Evolutionary conservation across 345 rosid species (phyloP), one percentile per base, ranked within the genome.

Genomic region (Syzygium aqueum): DNA sequence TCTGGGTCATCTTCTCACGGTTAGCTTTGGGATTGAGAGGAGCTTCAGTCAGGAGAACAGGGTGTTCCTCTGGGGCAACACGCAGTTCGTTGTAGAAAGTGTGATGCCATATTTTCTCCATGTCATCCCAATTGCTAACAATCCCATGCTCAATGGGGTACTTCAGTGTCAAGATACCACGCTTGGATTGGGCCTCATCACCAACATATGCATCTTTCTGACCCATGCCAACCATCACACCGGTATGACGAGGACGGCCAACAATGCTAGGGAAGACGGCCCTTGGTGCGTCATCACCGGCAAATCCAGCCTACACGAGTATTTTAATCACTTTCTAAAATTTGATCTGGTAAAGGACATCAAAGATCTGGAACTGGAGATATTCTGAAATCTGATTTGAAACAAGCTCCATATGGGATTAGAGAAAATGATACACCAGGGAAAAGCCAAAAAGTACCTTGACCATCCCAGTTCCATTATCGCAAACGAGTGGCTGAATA

Each of bases 101-200:
- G 88, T 94, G 94, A 88, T 92, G 94, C 94, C 94, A 92, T 63
- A 92, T 92, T 84, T 92, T 92, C 89, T 92, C 94, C 94, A 92
- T 92, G 82, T 95, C 97, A 91, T 95, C 97, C 97, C 97, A 95
- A 84, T 95, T 95, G 90, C 90, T 94, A 53, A 95, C 97, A 88
- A 95, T 93, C 11, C 97, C 97, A 87, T 95, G 97, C 87, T 95
- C 97, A 84, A 95, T 95, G 23, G 97, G 97, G 85, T 95, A 95
- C 61, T 95, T 95, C 86, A 95, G 87, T 85, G 94, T 95, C 87
- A 95, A 91, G 27, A 95, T 95, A 91, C 97, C 97, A 86, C 97
- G 92, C 92, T 94, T 94, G 21, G 96, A 95, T 88, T 94, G 96
- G 84, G 96, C 97, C 90, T 95, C 97, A 84, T 95, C 97, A 65